phyloP scores from a whole-genome alignment of 2,329 filamentous ascomycete species.

The Karstenula rhodostoma region DNA sequence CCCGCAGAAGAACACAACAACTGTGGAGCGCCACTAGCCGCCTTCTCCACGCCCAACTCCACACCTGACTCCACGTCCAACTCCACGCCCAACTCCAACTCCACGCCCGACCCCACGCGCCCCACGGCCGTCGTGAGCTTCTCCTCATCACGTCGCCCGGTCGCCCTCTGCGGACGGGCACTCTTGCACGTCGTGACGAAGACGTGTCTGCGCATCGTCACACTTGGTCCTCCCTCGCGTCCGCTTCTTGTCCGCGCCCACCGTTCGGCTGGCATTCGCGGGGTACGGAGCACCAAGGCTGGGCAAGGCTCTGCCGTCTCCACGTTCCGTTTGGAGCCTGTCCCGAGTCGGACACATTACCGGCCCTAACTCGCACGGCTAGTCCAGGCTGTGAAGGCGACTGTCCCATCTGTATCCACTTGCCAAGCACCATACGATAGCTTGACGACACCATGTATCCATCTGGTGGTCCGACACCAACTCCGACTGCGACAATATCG shows the following conservation, averaged over 20 bases:
- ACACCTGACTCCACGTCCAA: too few relatives aligned
- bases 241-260: not conserved
- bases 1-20: not conserved
- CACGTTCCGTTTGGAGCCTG: constrained; percentile 7
- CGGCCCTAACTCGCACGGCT: constrained; percentile 5
- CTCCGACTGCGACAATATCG: not conserved
- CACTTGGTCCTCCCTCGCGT: not conserved
- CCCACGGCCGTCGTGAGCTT: not conserved
- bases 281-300: not conserved
- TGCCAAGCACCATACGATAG: not conserved
- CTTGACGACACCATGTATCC: not conserved
- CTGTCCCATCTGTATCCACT: not conserved
- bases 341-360: constrained; percentile 9
- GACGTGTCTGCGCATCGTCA: not conserved
- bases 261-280: not conserved
- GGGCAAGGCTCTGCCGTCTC: constrained; percentile 7
- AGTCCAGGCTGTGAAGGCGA: constrained; percentile 1
- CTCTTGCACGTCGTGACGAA: not conserved
- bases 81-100: too few relatives aligned
- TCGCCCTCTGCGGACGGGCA: not conserved
- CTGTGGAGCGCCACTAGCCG: constrained; percentile 8
- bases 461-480: constrained; percentile 1
- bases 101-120: too few relatives aligned
- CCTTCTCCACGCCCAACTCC: not conserved
- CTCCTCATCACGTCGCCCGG: not conserved